Base-by-base conservation (phyloP, 2,329 filamentous ascomycete genomes). In the Colletotrichum lindemuthianum region DNA sequence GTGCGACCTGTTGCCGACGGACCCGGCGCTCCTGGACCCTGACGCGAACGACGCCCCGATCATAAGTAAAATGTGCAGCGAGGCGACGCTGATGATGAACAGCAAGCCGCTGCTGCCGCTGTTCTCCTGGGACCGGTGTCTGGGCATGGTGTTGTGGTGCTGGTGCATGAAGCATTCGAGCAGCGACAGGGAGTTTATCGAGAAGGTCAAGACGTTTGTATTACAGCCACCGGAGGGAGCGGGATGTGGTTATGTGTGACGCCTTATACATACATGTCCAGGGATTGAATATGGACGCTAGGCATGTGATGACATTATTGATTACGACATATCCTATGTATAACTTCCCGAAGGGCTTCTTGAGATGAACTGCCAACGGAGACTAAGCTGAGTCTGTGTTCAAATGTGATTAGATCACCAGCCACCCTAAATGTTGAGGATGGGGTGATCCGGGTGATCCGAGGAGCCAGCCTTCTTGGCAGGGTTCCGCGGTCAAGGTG, bases 71-170 rank as follows among this genome's bases (percentile, higher is more conserved):
- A 61, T 65, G 58, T 61, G 58, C 36, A 58, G 56, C 6, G 39
- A 56, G 15, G 61, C 61, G 11, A 16, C 24, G 3, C 5, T 56
- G 6, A 51, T 53, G 13, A 56, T 61, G 58, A 57, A 65, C 45
- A 56, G 61, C 6, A 61, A 37, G 47, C 40, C 61, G 6, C 45
- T 65, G 6, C 6, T 61, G 2, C 61, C 61, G 10, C 40, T 65
- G 3, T 37, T 65, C 2, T 65, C 58, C 2, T 56, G 50, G 58
- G 61, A 65, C 32, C 51, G 61, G 9, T 61, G 58, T 32, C 36
- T 65, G 24, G 61, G 61, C 2, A 65, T 61, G 58, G 57, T 50
- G 9, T 56, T 65, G 13, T 65, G 51, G 61, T 61, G 51, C 16
- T 65, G 61, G 61, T 65, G 61, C 33, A 43, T 65, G 15, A 51